Evolutionary conservation across 1,284 basidiomycete species (phyloP).

Genomic region (Fomes fomentarius): DNA sequence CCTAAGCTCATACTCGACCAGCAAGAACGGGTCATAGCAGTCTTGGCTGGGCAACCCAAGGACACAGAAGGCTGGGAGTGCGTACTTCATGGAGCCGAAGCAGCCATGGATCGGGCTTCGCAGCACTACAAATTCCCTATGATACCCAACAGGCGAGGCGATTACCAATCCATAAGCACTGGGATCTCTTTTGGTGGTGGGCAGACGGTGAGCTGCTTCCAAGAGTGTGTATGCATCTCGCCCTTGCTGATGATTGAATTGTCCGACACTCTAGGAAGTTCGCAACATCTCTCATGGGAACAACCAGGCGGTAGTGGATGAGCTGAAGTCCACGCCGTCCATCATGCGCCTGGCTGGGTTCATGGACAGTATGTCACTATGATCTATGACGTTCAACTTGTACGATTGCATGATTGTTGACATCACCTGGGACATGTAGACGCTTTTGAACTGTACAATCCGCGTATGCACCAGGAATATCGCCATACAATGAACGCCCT

Average conservation of each 20-base stretch:
- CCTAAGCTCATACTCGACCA: no score
- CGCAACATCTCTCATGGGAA: background rate
- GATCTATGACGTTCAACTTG: no score
- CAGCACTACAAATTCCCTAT: no score
- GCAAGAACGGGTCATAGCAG: no score
- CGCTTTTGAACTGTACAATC: constrained; percentile 7
- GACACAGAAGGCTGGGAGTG: no score
- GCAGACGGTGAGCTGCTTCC: constrained; percentile 9
- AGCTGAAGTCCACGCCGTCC: background rate
- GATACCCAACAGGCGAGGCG: constrained; percentile 8
- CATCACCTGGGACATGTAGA: constrained; percentile 1
- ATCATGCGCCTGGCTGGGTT: background rate
- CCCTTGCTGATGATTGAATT: background rate
- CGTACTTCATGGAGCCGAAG: no score
- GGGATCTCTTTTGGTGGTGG: constrained; percentile 23
- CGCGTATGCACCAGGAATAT: constrained; percentile 13
- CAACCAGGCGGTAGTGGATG: background rate
- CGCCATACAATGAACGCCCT: background rate
- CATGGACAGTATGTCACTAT: background rate
- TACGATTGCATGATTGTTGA: background rate
- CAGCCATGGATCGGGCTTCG: no score
- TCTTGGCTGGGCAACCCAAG: no score
- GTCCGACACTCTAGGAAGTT: background rate
- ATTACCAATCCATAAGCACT: constrained; percentile 2
- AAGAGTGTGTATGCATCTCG: background rate